phyloP scores from a whole-genome alignment of 148 eudicot species.

The Vaccinium vitisidaea region DNA sequence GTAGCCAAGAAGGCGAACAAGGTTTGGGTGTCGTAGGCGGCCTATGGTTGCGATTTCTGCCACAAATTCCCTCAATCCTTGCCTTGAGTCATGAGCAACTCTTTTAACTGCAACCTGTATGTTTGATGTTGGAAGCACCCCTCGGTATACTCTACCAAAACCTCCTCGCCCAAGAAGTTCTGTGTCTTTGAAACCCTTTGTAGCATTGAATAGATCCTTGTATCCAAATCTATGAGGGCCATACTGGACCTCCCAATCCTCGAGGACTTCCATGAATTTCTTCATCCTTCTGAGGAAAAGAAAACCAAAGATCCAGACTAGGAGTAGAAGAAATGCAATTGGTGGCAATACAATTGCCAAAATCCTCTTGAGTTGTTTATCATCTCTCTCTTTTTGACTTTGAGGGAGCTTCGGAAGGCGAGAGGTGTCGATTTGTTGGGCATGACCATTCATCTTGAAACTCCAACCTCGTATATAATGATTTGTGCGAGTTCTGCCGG shows the following conservation, averaged over 20 bases:
- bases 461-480: background rate
- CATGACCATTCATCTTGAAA: slow-evolving; percentile 7
- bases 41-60: slow-evolving; percentile 16
- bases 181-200: background rate
- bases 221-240: background rate
- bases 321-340: background rate
- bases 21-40: background rate
- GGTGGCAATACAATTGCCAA: background rate
- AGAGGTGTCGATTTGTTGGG: background rate
- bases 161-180: slow-evolving; percentile 10
- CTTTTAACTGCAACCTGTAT: background rate
- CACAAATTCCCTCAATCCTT: slow-evolving; percentile 14
- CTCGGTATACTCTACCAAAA: slow-evolving; percentile 8
- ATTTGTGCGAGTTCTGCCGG: background rate
- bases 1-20: slow-evolving; percentile 7
- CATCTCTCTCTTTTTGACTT: too few species aligned
- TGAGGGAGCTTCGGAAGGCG: background rate
- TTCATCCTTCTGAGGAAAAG: background rate
- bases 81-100: slow-evolving; percentile 3
- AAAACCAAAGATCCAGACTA: background rate
- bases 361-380: too few species aligned
- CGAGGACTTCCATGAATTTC: background rate
- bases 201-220: background rate
- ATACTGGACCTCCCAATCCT: slow-evolving; percentile 18
- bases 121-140: background rate